Conservation (phyloP, 306 rosid species). For the Crataegus laevigata region DNA sequence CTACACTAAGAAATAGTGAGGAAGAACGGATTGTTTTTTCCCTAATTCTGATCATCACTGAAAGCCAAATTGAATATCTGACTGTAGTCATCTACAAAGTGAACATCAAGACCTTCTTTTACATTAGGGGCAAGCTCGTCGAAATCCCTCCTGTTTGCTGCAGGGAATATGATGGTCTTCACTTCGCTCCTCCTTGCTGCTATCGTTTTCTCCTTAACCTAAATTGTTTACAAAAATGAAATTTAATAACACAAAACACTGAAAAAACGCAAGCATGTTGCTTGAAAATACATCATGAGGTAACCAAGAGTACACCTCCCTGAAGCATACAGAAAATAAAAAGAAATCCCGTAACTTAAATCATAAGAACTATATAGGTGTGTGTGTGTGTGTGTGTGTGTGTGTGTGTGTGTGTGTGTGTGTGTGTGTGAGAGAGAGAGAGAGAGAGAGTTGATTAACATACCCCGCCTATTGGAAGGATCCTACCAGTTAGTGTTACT, state of each 20-base stretch:
- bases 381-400: no score
- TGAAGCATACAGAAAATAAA: background rate
- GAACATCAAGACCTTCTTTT: conserved; percentile 88
- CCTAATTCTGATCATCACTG: conserved; percentile 20
- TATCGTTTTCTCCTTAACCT: conserved; percentile 98
- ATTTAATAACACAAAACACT: background rate
- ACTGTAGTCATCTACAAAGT: conserved; percentile 76
- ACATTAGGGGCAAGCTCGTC: conserved; percentile 82
- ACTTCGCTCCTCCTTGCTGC: conserved; percentile 86
- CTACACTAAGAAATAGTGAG: conserved; percentile 4
- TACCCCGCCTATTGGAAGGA: conserved; percentile 99
- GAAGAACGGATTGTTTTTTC: conserved; percentile 12
- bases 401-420: no score
- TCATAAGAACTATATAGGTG: background rate
- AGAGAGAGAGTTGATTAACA: conserved; percentile 17
- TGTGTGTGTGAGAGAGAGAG: no score
- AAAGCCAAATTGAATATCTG: conserved; percentile 77
- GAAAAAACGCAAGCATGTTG: background rate
- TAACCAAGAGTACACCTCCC: background rate
- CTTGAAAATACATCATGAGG: background rate
- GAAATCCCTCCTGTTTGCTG: conserved; percentile 83
- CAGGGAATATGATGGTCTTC: conserved; percentile 79
- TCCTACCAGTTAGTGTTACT: conserved; percentile 86
- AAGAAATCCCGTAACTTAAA: background rate
- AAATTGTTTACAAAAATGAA: conserved; percentile 23